Conservation (phyloP, 1,284 basidiomycete species). For the Ustilago trichophora region DNA sequence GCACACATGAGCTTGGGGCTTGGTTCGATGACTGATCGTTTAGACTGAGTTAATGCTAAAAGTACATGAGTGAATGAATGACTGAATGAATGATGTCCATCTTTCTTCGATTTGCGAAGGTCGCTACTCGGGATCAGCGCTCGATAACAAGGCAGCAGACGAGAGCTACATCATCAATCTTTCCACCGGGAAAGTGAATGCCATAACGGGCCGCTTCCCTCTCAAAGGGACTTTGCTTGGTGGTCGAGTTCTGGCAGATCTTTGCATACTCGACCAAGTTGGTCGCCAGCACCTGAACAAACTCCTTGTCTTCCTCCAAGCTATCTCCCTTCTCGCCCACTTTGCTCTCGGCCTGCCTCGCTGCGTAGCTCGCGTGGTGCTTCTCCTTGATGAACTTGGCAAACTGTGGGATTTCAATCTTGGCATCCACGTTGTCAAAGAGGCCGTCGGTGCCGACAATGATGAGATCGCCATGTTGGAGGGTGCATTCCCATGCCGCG, state of each 20-base stretch:
- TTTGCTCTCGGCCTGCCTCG: constrained; percentile 6
- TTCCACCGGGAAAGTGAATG: constrained; percentile 68
- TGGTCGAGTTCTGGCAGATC: constrained; percentile 69
- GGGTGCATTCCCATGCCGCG: constrained; percentile 40
- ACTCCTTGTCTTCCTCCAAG: constrained; percentile 54
- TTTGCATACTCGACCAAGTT: constrained; percentile 56
- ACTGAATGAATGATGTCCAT: too few species aligned
- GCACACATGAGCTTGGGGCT: too few species aligned
- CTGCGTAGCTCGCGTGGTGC: constrained; percentile 47
- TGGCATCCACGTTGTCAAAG: constrained; percentile 82
- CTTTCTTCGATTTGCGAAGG: too few species aligned
- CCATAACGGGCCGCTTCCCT: constrained; percentile 60
- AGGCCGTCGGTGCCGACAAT: constrained; percentile 80
- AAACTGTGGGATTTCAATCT: constrained; percentile 69
- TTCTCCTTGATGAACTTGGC: constrained; percentile 62
- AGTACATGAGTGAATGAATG: too few species aligned
- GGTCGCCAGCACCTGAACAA: constrained; percentile 52
- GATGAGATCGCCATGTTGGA: constrained; percentile 61
- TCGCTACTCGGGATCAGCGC: too few species aligned
- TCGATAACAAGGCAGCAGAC: constrained; percentile 69
- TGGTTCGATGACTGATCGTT: too few species aligned
- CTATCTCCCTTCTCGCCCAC: constrained; percentile 25
- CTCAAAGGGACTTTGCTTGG: constrained; percentile 73
- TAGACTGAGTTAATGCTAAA: too few species aligned
- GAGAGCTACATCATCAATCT: constrained; percentile 70